Evolutionary conservation across 2,329 filamentous ascomycete genomes (phyloP), one percentile per base, ranked within the genome.

Genomic region (Trichoderma asperellum): DNA sequence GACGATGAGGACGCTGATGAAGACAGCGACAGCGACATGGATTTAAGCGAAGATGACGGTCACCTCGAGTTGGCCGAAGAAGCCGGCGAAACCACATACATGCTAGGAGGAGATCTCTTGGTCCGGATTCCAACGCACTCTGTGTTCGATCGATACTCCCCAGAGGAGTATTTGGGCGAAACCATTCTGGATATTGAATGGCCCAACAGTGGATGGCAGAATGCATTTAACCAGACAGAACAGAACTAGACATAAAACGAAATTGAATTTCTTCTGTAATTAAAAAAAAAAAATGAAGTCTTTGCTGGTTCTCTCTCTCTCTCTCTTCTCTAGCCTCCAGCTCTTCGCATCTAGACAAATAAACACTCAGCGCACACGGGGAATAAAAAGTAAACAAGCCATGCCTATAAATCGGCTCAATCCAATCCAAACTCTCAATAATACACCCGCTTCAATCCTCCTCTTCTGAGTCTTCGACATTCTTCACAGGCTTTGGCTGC

Each of bases 391-490:
- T 1, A 56, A 43, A 32, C 49, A 10, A 56, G 10, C 6, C 1
- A 40, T 21, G 14, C 14, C 32, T 16, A 43, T 6, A 18, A 24
- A 8, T 24, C 14, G 7, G 11, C 47, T 8, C n/a, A 18, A 21
- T 49, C n/a, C 14, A 49, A 21, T 21, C 43, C n/a, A 24, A 34
- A 18, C 40, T 16, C 18, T n/a, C 43, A 52, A 53, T 21, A 14
- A 12, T n/a, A n/a, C 47, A 11, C 43, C 12, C 47, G 8, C 24
- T 24, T 18, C n/a, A 47, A 32, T 69, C 53, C 21, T 57, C 56
- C 47, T 68, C 68, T 43, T 27, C 68, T 43, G 53, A 59, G 57
- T 62, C 68, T 14, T 62, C 68, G 3, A 68, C 35, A 24, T 47
- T 35, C 65, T 70, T 64, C 1, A 5, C 24, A 6, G 58, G 29